Base-by-base conservation (phyloP, 352 stramenopile genomes). In the Phytophthora meadii region DNA sequence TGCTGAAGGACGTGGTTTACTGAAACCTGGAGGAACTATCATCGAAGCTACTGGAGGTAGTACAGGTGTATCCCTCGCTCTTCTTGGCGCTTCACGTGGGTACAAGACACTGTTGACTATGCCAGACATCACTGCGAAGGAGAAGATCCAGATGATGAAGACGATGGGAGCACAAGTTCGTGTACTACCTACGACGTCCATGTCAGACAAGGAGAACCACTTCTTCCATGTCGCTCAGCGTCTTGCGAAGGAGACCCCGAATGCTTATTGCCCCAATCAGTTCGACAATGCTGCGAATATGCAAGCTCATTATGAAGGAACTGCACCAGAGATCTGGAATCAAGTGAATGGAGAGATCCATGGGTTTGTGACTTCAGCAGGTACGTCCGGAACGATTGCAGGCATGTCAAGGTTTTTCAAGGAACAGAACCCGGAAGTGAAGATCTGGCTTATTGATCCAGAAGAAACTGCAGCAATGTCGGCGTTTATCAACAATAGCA, bases 381-480 rank as follows among this genome's bases (percentile, higher is more conserved):
- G 87, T 4, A 99, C 97, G 1, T 95, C 94, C 0, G 97, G 97
- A 32, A 98, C 95, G 3, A 81, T 99, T 19, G 90, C 93, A 0
- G 97, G 96, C 48, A 84, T 84, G 64, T 97, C 90, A 59, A 96
- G 92, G 74, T 98, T 96, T 66, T 78, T 99, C 2, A 98, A 98
- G 67, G 88, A 93, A 56, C 48, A 83, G 34, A 92, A 94, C 27
- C 58, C 80, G 1, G 39, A 79, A 19, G 32, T 87, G 8, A 60
- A 77, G n/a, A 71, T 90, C 47, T 90, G 84, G 81, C 61, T 95
- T 12, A 75, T 95, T 9, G 95, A 86, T 61, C 95, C 72, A 68
- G 89, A 86, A 55, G 93, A 78, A 39, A 79, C 89, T 30, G 81
- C 95, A 4, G 92, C 96, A 36, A 88, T 98, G 58, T 82, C 96